Evolutionary conservation across 1,139 yeast species (phyloP).

Genomic region (Diutina siamensis): DNA sequence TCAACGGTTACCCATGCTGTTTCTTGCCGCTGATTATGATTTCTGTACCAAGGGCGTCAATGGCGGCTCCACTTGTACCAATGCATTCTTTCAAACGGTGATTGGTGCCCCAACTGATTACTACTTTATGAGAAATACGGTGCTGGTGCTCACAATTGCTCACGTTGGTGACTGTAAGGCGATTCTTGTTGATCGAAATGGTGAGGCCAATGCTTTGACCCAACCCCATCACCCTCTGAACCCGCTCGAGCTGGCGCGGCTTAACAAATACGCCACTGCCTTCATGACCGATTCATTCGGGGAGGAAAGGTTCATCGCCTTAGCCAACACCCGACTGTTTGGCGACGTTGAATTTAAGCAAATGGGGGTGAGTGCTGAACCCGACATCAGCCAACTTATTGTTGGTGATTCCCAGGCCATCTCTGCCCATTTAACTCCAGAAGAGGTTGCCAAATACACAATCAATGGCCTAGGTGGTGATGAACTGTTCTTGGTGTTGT

Average conservation of each 20-base stretch:
- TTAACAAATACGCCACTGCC: constrained; percentile 59
- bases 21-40: constrained; percentile 46
- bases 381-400: constrained; percentile 62
- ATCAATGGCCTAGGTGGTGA: constrained; percentile 59
- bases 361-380: constrained; percentile 85
- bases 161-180: constrained; percentile 96
- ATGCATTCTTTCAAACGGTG: constrained; percentile 53
- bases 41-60: constrained; percentile 23
- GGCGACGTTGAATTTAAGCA: constrained; percentile 78
- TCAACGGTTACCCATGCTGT: constrained; percentile 51
- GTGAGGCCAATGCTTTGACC: constrained; percentile 71
- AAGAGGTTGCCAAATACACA: constrained; percentile 29
- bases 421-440: constrained; percentile 21
- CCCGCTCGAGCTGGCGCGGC: constrained; percentile 62
- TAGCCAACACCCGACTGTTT: constrained; percentile 88
- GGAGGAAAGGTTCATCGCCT: constrained; percentile 71
- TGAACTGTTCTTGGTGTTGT: constrained; percentile 67
- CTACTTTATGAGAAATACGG: constrained; percentile 62
- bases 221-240: constrained; percentile 81
- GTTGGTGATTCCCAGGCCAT: constrained; percentile 41
- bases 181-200: constrained; percentile 64
- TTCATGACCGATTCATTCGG: constrained; percentile 89
- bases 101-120: constrained; percentile 26
- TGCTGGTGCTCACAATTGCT: constrained; percentile 63
- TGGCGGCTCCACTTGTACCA: constrained; percentile 80